Evolutionary conservation across 2,329 filamentous ascomycete genomes (phyloP), one percentile per base, ranked within the genome.

Genomic region (Calonectria leucothoes): DNA sequence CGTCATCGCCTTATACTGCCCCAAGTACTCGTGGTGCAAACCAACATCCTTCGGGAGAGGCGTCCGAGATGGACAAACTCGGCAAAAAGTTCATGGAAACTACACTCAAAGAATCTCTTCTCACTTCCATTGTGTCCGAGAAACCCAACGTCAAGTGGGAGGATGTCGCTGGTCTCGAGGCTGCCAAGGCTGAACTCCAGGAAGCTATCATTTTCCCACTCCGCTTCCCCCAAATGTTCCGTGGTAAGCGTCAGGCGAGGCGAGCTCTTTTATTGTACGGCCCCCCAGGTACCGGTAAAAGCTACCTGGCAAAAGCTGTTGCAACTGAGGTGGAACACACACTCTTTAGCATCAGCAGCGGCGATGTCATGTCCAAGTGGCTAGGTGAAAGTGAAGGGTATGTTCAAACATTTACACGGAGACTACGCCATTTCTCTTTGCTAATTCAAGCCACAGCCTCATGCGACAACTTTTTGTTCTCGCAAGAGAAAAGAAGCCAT

Each of bases 141-240:
- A 73, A 72, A 48, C 73, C 70, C 17, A 70, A 75, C 17, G 64
- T 73, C 63, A 73, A 73, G 33, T 75, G 70, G 70, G 63, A 64
- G 3, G 70, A 70, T 27, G 64, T 75, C 4, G 66, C 63, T 35
- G 73, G 70, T 10, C 55, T 75, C 6, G 70, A 70, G 25, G 51
- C 61, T 3, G 70, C 70, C 27, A 75, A 75, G 31, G 63, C 63
- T 5, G 70, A 68, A 31, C 73, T 75, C 12, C 70, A 72, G 29
- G 73, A 75, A 20, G 66, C 70, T 31, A 70, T 75, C 29, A 70
- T 73, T 11, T 68, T 75, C 31, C 73, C 73, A 4, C 37, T 68
- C 3, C 70, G 70, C 23, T 75, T 75, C 57, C 70, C 73, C 7
- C 73, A 75, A 11, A 68, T 75, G 66, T 73, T 73, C 37, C 66